Conservation (phyloP, 306 rosid species). For the Prunus kanzakura region DNA sequence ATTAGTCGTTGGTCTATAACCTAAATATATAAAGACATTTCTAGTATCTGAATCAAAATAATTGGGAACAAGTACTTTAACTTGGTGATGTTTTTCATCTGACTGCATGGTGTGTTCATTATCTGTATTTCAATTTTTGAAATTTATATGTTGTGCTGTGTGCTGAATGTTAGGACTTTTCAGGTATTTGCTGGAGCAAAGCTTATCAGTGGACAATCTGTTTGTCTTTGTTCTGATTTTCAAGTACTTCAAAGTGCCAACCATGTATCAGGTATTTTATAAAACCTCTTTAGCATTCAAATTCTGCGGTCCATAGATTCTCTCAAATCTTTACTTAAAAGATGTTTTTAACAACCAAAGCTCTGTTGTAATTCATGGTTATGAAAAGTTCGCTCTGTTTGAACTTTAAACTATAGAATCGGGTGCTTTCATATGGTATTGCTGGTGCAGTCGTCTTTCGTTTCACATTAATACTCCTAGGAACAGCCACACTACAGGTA, state of each 20-base stretch:
- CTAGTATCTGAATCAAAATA: background rate
- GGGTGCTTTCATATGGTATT: slow-evolving; percentile 93
- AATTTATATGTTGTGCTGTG: background rate
- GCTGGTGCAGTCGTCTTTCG: slow-evolving; percentile 85
- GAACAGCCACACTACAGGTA: slow-evolving; percentile 84
- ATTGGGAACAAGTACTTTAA: background rate
- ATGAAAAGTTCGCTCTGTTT: slow-evolving; percentile 19
- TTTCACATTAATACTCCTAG: slow-evolving; percentile 71
- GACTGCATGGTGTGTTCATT: background rate
- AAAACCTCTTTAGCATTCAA: slow-evolving; percentile 15
- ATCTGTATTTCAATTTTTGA: background rate
- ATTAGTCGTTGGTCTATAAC: background rate
- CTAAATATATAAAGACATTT: background rate
- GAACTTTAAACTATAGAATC: slow-evolving; percentile 51
- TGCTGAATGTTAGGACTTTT: background rate
- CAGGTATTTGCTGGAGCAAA: slow-evolving; percentile 93
- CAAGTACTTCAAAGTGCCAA: slow-evolving; percentile 90
- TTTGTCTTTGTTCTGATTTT: slow-evolving; percentile 88
- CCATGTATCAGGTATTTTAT: slow-evolving; percentile 65
- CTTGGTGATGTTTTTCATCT: background rate
- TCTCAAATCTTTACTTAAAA: slow-evolving; percentile 15
- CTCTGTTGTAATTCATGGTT: slow-evolving; percentile 9
- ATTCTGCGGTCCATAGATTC: slow-evolving; percentile 10
- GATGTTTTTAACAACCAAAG: background rate
- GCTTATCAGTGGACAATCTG: slow-evolving; percentile 92